Evolutionary conservation across 169 alveolate species (phyloP).

Genomic region (Plasmodium blacklocki): DNA sequence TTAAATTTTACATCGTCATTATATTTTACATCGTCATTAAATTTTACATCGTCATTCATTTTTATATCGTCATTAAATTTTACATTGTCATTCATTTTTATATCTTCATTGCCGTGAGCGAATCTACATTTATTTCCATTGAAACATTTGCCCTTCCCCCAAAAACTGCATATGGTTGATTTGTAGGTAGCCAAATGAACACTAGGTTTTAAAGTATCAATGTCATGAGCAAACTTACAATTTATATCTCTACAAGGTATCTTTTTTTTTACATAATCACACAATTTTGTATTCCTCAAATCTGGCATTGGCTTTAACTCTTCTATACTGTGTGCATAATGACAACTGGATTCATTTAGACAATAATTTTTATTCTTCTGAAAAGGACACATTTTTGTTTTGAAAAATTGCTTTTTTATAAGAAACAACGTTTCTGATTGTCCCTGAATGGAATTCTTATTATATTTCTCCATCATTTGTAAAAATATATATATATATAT

Average conservation of each 20-base stretch:
- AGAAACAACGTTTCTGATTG: slow-evolving; percentile 72
- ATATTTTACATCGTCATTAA: too few species aligned
- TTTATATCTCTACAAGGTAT: slow-evolving; percentile 62
- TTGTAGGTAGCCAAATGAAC: slow-evolving; percentile 82
- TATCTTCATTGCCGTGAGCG: slow-evolving; percentile 83
- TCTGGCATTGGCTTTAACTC: slow-evolving; percentile 84
- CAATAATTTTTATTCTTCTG: slow-evolving; percentile 75
- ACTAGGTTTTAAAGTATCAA: slow-evolving; percentile 79
- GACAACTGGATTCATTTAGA: slow-evolving; percentile 78
- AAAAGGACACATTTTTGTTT: slow-evolving; percentile 77
- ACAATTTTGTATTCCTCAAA: slow-evolving; percentile 81
- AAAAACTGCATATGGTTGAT: slow-evolving; percentile 81
- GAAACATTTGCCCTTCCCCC: slow-evolving; percentile 83
- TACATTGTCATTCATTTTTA: slow-evolving; percentile 25
- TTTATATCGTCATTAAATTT: too few species aligned
- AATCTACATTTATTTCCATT: slow-evolving; percentile 83
- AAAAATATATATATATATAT: not conserved
- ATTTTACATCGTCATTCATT: too few species aligned
- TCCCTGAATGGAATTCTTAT: slow-evolving; percentile 22
- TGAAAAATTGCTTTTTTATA: slow-evolving; percentile 72
- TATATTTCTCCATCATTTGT: slow-evolving; percentile 40
- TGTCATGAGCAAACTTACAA: slow-evolving; percentile 83
- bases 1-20: too few species aligned
- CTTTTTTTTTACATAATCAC: slow-evolving; percentile 78
- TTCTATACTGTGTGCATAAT: slow-evolving; percentile 80